Base-by-base conservation (phyloP, 2,329 filamentous ascomycete genomes). In the Calonectria crousiana region DNA sequence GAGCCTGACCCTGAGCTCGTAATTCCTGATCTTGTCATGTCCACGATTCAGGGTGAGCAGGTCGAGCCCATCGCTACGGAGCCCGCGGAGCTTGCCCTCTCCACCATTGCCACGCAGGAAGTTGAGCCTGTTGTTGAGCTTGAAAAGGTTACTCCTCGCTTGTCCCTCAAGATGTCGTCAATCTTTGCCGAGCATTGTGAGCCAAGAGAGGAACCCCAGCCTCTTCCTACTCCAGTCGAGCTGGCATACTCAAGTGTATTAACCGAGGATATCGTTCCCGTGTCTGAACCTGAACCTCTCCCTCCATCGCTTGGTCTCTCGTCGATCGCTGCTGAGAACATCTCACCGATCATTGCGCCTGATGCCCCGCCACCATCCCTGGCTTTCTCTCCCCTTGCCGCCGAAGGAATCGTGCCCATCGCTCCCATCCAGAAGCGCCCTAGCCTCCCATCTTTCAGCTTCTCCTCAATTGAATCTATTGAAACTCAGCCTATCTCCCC, bases 401-500 rank as follows among this genome's bases (percentile, higher is more conserved):
- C 83, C 4, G 79, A 87, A 75, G 80, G 81, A 6, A 79, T 86
- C 1, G 82, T 85, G 20, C 90, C 90, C 16, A 80, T 86, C 16
- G 81, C 83, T 20, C 83, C 84, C 0, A 71, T 80, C n/a, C 67
- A 71, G 28, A 77, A 78, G 67, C 71, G 73, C n/a, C 75, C 76
- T 13, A 69, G 71, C 4, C 52, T 80, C 6, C 81, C 85, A 13
- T 77, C 78, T 6, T 83, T 88, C 66, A 86, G 81, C 20, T 87
- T 89, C 77, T 89, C 88, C 4, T 76, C 84, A 1, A 84, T 90
- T 52, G 84, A 85, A 71, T 86, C 87, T 5, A 80, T 89, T 10
- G 86, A 88, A 68, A 89, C 86, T 4, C 84, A 86, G 62, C 89
- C 88, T 9, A 77, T 86, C n/a, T 83, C 84, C 51, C 85, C 87